Conservation (phyloP, 2,329 filamentous ascomycete genomes). For the Cadophora gregata region DNA sequence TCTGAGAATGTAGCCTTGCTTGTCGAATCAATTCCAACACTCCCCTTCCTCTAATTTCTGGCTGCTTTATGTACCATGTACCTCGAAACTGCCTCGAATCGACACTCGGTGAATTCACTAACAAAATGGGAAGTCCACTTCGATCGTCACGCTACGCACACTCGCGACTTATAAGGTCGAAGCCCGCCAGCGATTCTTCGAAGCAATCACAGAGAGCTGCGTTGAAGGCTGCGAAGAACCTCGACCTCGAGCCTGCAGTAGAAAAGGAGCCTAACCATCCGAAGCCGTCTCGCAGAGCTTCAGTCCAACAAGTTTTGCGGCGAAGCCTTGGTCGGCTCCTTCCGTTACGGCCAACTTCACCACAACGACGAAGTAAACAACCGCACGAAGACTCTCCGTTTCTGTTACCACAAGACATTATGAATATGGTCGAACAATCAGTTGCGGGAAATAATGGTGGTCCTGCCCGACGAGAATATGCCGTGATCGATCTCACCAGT, state of each 20-base stretch:
- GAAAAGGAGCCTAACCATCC: neutral
- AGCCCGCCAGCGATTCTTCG: too few species aligned
- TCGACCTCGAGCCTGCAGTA: neutral
- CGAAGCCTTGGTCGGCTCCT: neutral
- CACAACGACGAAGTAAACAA: neutral
- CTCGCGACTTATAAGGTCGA: neutral
- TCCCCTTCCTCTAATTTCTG: neutral
- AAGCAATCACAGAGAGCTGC: neutral
- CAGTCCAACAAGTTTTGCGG: neutral
- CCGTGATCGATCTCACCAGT: constrained; percentile 23
- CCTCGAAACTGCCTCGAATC: neutral
- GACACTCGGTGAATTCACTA: neutral
- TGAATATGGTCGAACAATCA: neutral
- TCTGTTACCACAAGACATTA: neutral
- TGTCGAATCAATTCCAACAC: neutral
- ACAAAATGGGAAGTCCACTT: constrained; percentile 5
- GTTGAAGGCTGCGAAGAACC: neutral
- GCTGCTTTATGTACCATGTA: neutral
- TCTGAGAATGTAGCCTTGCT: neutral
- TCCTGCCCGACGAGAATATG: neutral
- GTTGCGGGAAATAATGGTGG: neutral
- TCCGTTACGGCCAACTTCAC: neutral
- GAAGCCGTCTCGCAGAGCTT: neutral
- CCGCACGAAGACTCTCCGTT: neutral
- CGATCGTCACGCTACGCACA: neutral